phyloP scores from a whole-genome alignment of 1,284 basidiomycete species.

The Heterobasidion irregulare region DNA sequence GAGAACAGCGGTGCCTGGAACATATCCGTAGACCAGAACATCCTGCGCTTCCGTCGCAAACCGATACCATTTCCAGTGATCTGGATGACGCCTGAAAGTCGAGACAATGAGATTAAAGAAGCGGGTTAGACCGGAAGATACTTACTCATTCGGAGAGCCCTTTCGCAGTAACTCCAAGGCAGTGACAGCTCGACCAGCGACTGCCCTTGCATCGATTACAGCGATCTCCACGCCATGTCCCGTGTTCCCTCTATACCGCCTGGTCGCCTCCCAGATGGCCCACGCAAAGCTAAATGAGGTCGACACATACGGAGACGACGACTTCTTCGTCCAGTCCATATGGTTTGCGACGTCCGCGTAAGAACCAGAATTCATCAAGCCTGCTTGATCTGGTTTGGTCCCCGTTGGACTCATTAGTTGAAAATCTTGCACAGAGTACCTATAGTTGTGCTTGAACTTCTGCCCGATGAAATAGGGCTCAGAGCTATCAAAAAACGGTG shows the following conservation, averaged over 20 bases:
- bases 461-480: slow-evolving; percentile 59
- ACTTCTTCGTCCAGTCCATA: slow-evolving; percentile 69
- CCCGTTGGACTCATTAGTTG: slow-evolving; percentile 12
- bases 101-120: slow-evolving; percentile 6
- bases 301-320: slow-evolving; percentile 59
- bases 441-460: slow-evolving; percentile 44
- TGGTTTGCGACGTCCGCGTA: slow-evolving; percentile 59
- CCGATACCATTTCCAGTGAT: slow-evolving; percentile 69
- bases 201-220: slow-evolving; percentile 57
- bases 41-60: slow-evolving; percentile 67
- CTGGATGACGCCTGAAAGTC: slow-evolving; percentile 40
- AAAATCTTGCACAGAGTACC: slow-evolving; percentile 23
- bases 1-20: slow-evolving; percentile 56
- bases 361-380: slow-evolving; percentile 21
- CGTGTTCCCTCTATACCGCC: slow-evolving; percentile 55
- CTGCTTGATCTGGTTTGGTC: slow-evolving; percentile 8
- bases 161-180: slow-evolving; percentile 52
- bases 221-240: slow-evolving; percentile 73
- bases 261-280: slow-evolving; percentile 74
- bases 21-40: slow-evolving; percentile 60
- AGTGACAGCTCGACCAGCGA: slow-evolving; percentile 50
- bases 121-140: slow-evolving; percentile 2
- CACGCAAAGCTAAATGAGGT: slow-evolving; percentile 72
- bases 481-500: slow-evolving; percentile 40
- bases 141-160: slow-evolving; percentile 45